These are phyloP conservation scores for Erythrophleum fordii DNA, from an alignment of 306 rosid genomes.

Conservation along the genomic window DNA sequence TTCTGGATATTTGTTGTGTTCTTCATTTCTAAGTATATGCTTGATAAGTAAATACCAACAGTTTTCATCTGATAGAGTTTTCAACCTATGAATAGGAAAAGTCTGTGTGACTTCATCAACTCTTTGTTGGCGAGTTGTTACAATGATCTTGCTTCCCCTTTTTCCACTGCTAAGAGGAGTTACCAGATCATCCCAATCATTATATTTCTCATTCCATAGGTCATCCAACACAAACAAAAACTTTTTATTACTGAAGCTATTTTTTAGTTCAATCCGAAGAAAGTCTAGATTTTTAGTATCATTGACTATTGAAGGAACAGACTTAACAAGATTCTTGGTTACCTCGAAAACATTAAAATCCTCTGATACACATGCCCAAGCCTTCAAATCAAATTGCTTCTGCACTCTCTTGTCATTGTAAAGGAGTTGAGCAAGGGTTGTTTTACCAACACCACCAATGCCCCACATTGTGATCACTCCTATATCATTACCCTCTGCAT, in stretches of 20 bases:
- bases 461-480: too few relatives aligned
- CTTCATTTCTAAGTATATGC: conserved; percentile 43
- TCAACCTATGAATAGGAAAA: conserved; percentile 34
- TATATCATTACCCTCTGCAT: too few relatives aligned
- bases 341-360: too few relatives aligned
- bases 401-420: too few relatives aligned
- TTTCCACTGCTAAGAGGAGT: too few relatives aligned
- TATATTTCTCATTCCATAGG: conserved; percentile 52
- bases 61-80: conserved; percentile 39
- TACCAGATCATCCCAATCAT: conserved; percentile 49
- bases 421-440: too few relatives aligned
- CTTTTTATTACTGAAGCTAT: conserved; percentile 34
- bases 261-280: conserved; percentile 48
- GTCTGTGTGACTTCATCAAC: conserved; percentile 51
- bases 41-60: conserved; percentile 47
- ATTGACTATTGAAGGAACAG: too few relatives aligned
- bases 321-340: too few relatives aligned
- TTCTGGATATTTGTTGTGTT: background rate
- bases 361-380: too few relatives aligned
- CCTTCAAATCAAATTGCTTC: too few relatives aligned
- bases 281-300: too few relatives aligned
- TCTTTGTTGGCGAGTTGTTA: conserved; percentile 46
- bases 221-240: conserved; percentile 59
- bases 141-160: conserved; percentile 50
- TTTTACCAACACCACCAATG: too few relatives aligned